These are phyloP conservation scores for Plantago major DNA, from an alignment of 257 asterid species.

Conservation along the genomic window DNA sequence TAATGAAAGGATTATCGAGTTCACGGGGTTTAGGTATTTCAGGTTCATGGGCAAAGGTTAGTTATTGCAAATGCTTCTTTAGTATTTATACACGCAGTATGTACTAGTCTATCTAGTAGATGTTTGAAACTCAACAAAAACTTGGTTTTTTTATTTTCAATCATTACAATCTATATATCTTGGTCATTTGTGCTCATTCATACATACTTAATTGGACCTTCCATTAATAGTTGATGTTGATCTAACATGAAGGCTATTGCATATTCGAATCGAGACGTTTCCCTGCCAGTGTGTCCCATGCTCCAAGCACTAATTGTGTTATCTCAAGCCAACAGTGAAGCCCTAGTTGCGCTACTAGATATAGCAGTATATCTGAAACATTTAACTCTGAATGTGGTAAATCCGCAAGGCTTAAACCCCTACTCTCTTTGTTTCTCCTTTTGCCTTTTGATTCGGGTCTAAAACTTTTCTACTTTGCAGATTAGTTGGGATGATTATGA, in stretches of 20 bases:
- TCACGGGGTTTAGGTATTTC: too few relatives aligned
- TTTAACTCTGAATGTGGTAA: conserved; percentile 5
- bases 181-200: too few relatives aligned
- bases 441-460: not conserved
- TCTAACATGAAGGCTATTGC: not conserved
- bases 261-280: not conserved
- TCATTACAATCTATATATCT: not conserved
- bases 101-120: not conserved
- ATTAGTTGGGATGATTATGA: not conserved
- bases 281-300: not conserved
- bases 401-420: not conserved
- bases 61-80: not conserved
- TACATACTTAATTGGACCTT: not conserved
- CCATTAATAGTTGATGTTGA: not conserved
- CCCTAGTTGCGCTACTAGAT: conserved; percentile 3
- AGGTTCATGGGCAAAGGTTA: too few relatives aligned
- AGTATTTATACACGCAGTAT: not conserved
- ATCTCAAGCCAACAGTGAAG: not conserved
- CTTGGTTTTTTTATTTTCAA: too few relatives aligned
- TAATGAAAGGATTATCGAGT: too few relatives aligned
- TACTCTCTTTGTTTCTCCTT: not conserved
- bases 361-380: not conserved
- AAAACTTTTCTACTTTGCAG: not conserved
- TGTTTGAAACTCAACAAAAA: too few relatives aligned
- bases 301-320: conserved; percentile 1